Conservation (phyloP, 371 early-diverging fungal species). For the Zopfochytrium polystomum region DNA sequence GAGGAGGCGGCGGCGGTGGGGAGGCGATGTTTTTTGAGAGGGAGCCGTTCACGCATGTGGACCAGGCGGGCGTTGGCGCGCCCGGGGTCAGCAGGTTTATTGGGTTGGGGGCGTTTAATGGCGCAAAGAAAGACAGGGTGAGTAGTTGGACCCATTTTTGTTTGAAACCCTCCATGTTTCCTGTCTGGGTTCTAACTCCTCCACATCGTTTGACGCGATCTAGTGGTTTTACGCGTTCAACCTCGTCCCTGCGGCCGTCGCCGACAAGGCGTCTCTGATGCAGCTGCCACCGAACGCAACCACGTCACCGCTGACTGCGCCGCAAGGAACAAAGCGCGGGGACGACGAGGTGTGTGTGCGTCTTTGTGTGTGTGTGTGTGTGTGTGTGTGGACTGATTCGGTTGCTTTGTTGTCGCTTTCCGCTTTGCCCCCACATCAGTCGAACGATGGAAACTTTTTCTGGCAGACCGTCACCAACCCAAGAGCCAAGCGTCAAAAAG, state of each 20-base stretch:
- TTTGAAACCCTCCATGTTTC: conserved; percentile 9
- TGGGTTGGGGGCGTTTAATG: conserved; percentile 69
- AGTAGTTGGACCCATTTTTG: neutral
- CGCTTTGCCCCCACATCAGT: too few species aligned
- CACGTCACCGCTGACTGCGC: conserved; percentile 61
- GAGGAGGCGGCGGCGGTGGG: too few species aligned
- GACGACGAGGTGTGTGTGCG: too few species aligned
- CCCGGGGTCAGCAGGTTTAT: conserved; percentile 80
- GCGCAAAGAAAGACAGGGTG: conserved; percentile 55
- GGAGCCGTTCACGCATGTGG: conserved; percentile 72
- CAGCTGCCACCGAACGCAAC: conserved; percentile 60
- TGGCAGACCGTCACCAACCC: too few species aligned
- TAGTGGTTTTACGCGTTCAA: conserved; percentile 94
- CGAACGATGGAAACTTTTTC: conserved; percentile 16
- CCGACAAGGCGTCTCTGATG: conserved; percentile 39
- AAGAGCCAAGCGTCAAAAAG: too few species aligned
- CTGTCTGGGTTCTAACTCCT: too few species aligned
- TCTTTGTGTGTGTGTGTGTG: too few species aligned
- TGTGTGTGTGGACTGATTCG: too few species aligned
- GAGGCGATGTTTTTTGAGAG: too few species aligned
- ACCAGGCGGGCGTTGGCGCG: too few species aligned
- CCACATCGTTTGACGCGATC: neutral
- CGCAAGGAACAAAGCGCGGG: too few species aligned
- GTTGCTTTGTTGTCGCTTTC: too few species aligned
- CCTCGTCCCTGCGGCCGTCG: conserved; percentile 61